These are phyloP conservation scores for Aspergillus affinis DNA, from an alignment of 495 filamentous ascomycete genomes.

Conservation along the genomic window DNA sequence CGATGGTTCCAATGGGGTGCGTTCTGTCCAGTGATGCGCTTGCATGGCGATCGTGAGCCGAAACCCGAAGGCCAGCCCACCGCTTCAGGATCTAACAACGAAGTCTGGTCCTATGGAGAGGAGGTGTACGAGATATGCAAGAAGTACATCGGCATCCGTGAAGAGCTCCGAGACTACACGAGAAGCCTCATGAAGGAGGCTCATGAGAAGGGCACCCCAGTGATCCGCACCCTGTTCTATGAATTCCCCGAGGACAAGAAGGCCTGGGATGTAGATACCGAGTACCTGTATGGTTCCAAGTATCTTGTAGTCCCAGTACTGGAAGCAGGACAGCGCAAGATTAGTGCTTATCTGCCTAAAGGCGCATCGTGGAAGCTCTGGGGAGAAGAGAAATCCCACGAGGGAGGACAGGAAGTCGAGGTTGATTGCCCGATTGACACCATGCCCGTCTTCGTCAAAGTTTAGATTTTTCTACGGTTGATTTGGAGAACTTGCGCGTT, in stretches of 20 bases:
- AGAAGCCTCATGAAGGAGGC: constrained; percentile 52
- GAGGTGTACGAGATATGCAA: constrained; percentile 56
- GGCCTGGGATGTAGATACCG: constrained; percentile 50
- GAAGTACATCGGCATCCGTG: constrained; percentile 53
- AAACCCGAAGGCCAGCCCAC: constrained; percentile 39
- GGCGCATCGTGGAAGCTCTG: constrained; percentile 46
- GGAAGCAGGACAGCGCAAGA: constrained; percentile 37
- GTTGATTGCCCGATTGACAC: constrained; percentile 48
- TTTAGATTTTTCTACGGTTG: background rate
- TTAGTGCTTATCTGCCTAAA: constrained; percentile 46
- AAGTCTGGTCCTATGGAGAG: constrained; percentile 60
- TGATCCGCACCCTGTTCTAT: constrained; percentile 58
- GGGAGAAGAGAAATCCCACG: constrained; percentile 24
- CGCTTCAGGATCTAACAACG: constrained; percentile 49
- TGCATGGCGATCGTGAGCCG: constrained; percentile 60
- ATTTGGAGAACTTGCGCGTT: background rate
- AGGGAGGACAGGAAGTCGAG: constrained; percentile 38
- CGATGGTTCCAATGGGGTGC: constrained; percentile 64
- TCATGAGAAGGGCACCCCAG: constrained; percentile 52
- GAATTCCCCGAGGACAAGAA: constrained; percentile 51
- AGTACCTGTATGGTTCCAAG: constrained; percentile 55
- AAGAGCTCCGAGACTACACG: constrained; percentile 52
- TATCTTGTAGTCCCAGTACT: constrained; percentile 56
- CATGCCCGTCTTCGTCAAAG: constrained; percentile 47
- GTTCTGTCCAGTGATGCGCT: constrained; percentile 59